These are phyloP conservation scores for Sporothrix euskadiensis DNA, from an alignment of 2,329 filamentous ascomycete species.

Conservation along the genomic window DNA sequence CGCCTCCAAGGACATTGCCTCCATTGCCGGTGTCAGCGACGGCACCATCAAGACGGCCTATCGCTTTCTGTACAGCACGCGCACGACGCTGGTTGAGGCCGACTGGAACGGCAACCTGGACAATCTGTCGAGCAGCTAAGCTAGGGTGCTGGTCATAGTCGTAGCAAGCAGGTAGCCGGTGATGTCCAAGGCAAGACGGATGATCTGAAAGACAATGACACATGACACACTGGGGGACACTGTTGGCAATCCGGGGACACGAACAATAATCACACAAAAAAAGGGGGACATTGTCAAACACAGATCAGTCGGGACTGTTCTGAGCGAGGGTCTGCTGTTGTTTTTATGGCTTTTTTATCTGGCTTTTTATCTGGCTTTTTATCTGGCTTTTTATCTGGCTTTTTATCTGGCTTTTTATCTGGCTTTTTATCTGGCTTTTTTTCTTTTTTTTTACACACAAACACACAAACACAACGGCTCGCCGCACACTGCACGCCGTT, in stretches of 20 bases:
- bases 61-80: constrained; percentile 76
- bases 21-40: constrained; percentile 86
- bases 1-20: constrained; percentile 81
- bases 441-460: background rate
- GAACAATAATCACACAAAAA: background rate
- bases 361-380: background rate
- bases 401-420: background rate
- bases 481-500: background rate
- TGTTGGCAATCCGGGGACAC: no score
- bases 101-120: constrained; percentile 61
- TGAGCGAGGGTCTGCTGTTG: no score
- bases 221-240: no score
- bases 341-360: background rate
- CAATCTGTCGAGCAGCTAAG: constrained; percentile 65
- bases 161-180: background rate
- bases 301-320: background rate
- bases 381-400: no score
- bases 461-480: background rate
- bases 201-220: no score
- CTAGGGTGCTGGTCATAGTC: constrained; percentile 38
- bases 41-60: constrained; percentile 96
- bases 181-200: no score
- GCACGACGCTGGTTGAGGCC: constrained; percentile 58
- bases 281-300: background rate
- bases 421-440: background rate